These are phyloP conservation scores for Rhododendron simsii DNA, from an alignment of 148 eudicot genomes.

Conservation along the genomic window DNA sequence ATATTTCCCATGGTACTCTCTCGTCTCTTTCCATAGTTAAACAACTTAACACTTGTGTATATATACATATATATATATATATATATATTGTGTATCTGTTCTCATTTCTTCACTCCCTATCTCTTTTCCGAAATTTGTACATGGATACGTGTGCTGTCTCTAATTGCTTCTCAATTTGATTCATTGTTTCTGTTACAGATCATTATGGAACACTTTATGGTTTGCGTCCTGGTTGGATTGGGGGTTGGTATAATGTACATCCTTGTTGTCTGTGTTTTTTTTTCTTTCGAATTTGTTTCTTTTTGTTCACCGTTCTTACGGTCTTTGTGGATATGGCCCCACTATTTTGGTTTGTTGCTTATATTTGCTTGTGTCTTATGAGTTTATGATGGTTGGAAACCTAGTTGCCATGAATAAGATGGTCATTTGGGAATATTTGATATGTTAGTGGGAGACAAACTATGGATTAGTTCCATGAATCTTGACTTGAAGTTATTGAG, in stretches of 20 bases:
- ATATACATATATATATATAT: too few relatives aligned
- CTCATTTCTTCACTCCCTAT: not conserved
- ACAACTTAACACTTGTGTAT: too few relatives aligned
- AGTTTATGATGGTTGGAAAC: not conserved
- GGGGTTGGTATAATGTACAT: constrained; percentile 57
- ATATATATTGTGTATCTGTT: not conserved
- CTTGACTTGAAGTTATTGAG: not conserved
- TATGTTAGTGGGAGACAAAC: not conserved
- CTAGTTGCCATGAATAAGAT: not conserved
- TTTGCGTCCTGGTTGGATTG: constrained; percentile 64
- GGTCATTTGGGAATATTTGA: not conserved
- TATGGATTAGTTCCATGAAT: not conserved
- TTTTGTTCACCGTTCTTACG: not conserved
- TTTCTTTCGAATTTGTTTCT: not conserved
- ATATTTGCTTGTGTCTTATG: not conserved
- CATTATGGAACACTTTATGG: constrained; percentile 52
- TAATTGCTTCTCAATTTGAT: not conserved
- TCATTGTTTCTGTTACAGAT: constrained; percentile 34
- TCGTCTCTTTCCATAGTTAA: too few relatives aligned
- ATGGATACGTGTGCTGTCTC: not conserved
- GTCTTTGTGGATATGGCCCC: not conserved
- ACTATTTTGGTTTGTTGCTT: not conserved
- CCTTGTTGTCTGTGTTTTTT: not conserved
- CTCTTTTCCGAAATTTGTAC: not conserved
- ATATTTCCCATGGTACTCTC: too few relatives aligned